These are phyloP conservation scores for Nowakowskiella sp. DNA, from an alignment of 192 early-diverging fungal genomes.

Conservation along the genomic window DNA sequence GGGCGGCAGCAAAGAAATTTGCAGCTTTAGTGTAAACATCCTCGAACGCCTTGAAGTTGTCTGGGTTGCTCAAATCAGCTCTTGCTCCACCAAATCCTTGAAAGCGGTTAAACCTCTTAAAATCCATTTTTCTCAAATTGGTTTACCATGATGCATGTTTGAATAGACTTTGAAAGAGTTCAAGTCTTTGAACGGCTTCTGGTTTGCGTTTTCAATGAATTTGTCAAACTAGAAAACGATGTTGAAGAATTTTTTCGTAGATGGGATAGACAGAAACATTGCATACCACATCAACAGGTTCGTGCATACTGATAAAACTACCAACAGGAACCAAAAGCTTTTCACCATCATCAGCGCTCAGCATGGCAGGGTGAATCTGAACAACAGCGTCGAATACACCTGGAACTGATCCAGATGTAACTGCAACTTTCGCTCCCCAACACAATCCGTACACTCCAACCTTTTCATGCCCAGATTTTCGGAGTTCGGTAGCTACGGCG, in stretches of 20 bases:
- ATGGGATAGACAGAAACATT: background rate
- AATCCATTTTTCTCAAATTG: background rate
- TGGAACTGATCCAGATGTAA: conserved; percentile 34
- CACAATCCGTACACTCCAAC: conserved; percentile 59
- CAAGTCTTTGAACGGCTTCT: conserved; percentile 38
- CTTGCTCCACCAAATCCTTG: conserved; percentile 11
- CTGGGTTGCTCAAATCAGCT: conserved; percentile 5
- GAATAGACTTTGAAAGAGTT: background rate
- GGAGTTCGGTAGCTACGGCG: conserved; percentile 26
- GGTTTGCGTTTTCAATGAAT: conserved; percentile 26
- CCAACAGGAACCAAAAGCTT: conserved; percentile 51
- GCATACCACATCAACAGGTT: conserved; percentile 41
- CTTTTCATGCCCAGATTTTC: conserved; percentile 27
- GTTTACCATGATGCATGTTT: conserved; percentile 12
- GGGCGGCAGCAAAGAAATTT: conserved; percentile 11
- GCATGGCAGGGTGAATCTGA: conserved; percentile 58
- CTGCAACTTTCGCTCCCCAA: conserved; percentile 60
- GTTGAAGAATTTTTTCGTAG: background rate
- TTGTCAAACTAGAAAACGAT: too few species aligned
- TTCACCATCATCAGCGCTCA: conserved; percentile 37
- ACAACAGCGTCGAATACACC: conserved; percentile 40
- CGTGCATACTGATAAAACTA: conserved; percentile 56
- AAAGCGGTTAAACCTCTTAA: background rate
- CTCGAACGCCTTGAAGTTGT: background rate
- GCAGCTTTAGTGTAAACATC: conserved; percentile 7